Evolutionary conservation across 441 rosid species (phyloP), one percentile per base, ranked within the genome.

Genomic region (Pelargonium citronellum): DNA sequence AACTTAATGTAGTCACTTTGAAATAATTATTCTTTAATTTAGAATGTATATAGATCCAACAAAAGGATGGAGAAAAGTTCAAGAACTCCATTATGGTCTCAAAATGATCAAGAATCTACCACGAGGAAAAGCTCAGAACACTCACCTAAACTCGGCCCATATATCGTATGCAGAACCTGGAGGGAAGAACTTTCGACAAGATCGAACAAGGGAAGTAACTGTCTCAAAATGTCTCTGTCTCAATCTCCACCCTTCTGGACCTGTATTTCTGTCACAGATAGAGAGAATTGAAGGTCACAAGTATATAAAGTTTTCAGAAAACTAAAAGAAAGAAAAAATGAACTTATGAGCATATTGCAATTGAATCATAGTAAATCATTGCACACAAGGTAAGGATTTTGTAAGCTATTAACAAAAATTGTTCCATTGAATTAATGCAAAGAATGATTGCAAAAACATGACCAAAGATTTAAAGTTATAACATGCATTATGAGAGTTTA

Each of bases 231-330:
- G 99, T 27, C 95, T 81, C 70, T 95, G 99, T 82, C 98, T 86
- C 86, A 95, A 80, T 78, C 95, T 85, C 97, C 98, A 91, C 66
- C 99, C 99, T 77, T 95, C 98, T n/a, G 99, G 99, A 67, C 99
- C 98, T 68, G 89, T 91, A 79, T 87, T 92, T 87, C 99, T 95
- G 83, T 55, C 75, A 64, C 43, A 67, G 17, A 47, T 46, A 49
- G 62, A 55, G n/a, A 69, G n/a, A 69, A 68, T 34, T 39, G 22
- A 71, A 76, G 27, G 58, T 46, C 37, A 69, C 27, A 12, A 49
- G 47, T 41, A 51, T 27, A 34, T 11, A 65, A 67, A 71, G 11
- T 53, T 27, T 61, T n/a, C 11, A 43, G 66, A 62, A 69, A 49
- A 16, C 66, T 16, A 10, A 60, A 13, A 37, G 34, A 60, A 13